Evolutionary conservation across 768 basidiomycete genomes (phyloP).

Genomic region (Tricholoma sp.): DNA sequence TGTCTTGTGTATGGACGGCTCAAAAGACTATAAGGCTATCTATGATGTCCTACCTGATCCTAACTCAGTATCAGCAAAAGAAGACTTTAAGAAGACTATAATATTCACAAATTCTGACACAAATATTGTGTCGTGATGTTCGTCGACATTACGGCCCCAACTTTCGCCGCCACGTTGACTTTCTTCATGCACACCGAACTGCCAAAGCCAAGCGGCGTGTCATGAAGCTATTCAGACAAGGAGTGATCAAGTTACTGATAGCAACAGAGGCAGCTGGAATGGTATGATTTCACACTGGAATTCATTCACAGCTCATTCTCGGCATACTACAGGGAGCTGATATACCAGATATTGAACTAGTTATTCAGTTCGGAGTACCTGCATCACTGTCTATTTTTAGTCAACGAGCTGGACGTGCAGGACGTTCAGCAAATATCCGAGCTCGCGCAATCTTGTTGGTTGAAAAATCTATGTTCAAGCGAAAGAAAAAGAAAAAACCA

Average conservation of each 20-base stretch:
- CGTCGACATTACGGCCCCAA: neutral
- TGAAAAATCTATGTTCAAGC: conserved; percentile 25
- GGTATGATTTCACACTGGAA: neutral
- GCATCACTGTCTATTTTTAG: conserved; percentile 26
- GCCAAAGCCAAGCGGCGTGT: conserved; percentile 14
- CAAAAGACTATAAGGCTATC: conserved; percentile 15
- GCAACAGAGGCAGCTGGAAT: conserved; percentile 32
- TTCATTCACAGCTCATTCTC: too few species aligned
- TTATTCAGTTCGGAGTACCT: conserved; percentile 31
- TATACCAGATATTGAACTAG: conserved; percentile 26
- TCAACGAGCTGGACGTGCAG: conserved; percentile 27
- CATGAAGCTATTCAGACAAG: conserved; percentile 21
- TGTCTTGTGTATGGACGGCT: neutral
- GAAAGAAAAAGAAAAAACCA: conserved; percentile 11
- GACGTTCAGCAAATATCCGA: conserved; percentile 13
- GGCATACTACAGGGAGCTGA: neutral
- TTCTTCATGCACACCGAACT: conserved; percentile 20
- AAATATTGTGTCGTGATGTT: conserved; percentile 3
- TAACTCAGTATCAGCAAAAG: neutral
- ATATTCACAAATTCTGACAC: conserved; percentile 21
- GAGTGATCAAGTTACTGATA: conserved; percentile 21
- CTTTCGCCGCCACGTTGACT: conserved; percentile 16
- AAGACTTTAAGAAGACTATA: conserved; percentile 18
- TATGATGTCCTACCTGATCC: conserved; percentile 5
- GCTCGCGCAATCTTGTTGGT: conserved; percentile 23